Conservation (phyloP, 306 rosid species). For the Gynostemma pentaphyllum region DNA sequence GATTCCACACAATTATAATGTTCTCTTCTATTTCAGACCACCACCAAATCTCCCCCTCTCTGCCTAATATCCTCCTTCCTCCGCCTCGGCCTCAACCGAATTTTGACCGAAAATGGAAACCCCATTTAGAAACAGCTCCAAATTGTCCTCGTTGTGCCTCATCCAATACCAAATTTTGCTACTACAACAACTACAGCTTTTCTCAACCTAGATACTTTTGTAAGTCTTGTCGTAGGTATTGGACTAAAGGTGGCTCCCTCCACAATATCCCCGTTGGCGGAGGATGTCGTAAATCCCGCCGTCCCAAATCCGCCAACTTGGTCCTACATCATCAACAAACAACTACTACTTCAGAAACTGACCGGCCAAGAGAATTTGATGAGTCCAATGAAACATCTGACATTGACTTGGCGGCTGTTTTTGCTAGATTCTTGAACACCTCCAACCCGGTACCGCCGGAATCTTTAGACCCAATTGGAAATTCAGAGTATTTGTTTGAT, state of each 20-base stretch:
- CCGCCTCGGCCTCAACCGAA: conserved; percentile 1
- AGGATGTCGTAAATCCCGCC: conserved; percentile 60
- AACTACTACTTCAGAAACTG: too few species aligned
- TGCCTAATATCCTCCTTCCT: neutral
- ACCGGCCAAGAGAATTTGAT: neutral
- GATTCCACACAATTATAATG: too few species aligned
- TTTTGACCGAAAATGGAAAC: conserved; percentile 39
- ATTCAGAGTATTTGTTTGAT: neutral
- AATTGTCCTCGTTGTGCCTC: conserved; percentile 88
- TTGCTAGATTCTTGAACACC: conserved; percentile 52
- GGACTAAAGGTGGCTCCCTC: conserved; percentile 93
- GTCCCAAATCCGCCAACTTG: conserved; percentile 18
- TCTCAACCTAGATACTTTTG: conserved; percentile 89
- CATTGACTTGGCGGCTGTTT: conserved; percentile 68
- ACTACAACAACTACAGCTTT: conserved; percentile 93
- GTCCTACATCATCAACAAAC: too few species aligned
- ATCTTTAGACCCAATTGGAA: neutral
- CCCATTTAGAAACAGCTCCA: conserved; percentile 49
- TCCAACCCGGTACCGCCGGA: conserved; percentile 12
- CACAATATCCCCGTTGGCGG: conserved; percentile 83
- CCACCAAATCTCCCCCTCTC: neutral
- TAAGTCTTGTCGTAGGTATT: conserved; percentile 74
- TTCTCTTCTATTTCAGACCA: conserved; percentile 1
- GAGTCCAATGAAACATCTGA: conserved; percentile 18
- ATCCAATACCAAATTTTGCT: conserved; percentile 84